These are phyloP conservation scores for Eimeria zaria DNA, from an alignment of 169 alveolate species.

Conservation along the genomic window DNA sequence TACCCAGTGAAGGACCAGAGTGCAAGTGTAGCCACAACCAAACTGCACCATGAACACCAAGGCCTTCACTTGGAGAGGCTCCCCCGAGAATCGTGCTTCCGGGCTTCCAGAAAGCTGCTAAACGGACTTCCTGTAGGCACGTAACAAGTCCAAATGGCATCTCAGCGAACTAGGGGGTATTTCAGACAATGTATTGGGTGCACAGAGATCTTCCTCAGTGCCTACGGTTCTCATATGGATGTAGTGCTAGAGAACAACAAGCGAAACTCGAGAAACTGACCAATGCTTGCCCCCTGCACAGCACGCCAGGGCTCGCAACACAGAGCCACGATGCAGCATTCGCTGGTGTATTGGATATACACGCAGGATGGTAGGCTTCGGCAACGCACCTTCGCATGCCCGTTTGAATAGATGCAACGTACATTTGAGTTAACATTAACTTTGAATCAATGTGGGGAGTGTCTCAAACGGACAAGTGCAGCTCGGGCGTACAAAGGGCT, in stretches of 20 bases:
- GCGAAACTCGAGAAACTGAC: background rate
- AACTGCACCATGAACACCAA: background rate
- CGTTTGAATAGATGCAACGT: background rate
- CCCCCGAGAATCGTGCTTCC: background rate
- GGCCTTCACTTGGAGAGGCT: background rate
- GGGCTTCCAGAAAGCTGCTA: background rate
- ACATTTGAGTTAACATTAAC: background rate
- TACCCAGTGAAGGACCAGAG: background rate
- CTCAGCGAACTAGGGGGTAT: background rate
- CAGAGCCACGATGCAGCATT: background rate
- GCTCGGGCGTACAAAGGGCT: background rate
- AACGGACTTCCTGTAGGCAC: background rate
- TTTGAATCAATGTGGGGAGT: background rate
- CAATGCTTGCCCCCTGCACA: background rate
- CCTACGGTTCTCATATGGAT: background rate
- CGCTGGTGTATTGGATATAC: background rate
- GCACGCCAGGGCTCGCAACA: background rate
- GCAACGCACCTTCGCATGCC: background rate
- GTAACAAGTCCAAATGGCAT: background rate
- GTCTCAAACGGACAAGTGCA: background rate
- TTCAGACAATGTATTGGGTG: background rate
- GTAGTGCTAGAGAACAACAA: background rate
- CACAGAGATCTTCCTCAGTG: background rate
- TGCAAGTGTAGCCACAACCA: background rate
- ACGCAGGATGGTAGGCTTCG: background rate